phyloP scores from a whole-genome alignment of 1,139 yeast genomes.

The Geotrichum aggregatum region DNA sequence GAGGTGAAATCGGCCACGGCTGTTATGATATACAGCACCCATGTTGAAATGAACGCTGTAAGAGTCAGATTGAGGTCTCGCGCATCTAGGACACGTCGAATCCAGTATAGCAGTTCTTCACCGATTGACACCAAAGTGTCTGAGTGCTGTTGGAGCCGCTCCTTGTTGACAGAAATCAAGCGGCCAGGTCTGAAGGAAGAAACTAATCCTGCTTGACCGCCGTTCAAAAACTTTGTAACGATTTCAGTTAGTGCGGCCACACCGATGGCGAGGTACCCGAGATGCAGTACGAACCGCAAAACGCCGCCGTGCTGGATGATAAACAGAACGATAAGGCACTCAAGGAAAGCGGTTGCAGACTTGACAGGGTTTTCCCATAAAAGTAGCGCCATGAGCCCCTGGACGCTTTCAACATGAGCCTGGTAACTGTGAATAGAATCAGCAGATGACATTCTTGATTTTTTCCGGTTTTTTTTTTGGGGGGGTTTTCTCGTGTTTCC shows the following conservation, averaged over 20 bases:
- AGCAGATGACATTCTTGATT: background rate
- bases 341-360: slow-evolving; percentile 2
- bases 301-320: slow-evolving; percentile 6
- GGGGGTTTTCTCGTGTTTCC: too few relatives aligned
- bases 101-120: slow-evolving; percentile 11
- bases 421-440: slow-evolving; percentile 3
- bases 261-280: slow-evolving; percentile 4
- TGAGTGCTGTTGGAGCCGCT: slow-evolving; percentile 6
- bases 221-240: slow-evolving; percentile 13
- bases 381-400: slow-evolving; percentile 6
- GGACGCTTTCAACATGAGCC: slow-evolving; percentile 5
- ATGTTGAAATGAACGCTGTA: slow-evolving; percentile 1
- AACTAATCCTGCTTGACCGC: slow-evolving; percentile 9
- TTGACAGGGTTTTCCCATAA: slow-evolving; percentile 12
- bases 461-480: too few relatives aligned
- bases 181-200: slow-evolving; percentile 10
- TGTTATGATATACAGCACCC: background rate
- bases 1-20: slow-evolving; percentile 3
- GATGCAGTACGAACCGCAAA: slow-evolving; percentile 4
- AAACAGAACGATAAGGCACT: background rate
- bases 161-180: background rate
- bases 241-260: slow-evolving; percentile 9
- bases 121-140: slow-evolving; percentile 9
- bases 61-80: slow-evolving; percentile 5
- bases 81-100: slow-evolving; percentile 9